Base-by-base conservation (phyloP, 1,284 basidiomycete species). In the Malassezia psittaci region DNA sequence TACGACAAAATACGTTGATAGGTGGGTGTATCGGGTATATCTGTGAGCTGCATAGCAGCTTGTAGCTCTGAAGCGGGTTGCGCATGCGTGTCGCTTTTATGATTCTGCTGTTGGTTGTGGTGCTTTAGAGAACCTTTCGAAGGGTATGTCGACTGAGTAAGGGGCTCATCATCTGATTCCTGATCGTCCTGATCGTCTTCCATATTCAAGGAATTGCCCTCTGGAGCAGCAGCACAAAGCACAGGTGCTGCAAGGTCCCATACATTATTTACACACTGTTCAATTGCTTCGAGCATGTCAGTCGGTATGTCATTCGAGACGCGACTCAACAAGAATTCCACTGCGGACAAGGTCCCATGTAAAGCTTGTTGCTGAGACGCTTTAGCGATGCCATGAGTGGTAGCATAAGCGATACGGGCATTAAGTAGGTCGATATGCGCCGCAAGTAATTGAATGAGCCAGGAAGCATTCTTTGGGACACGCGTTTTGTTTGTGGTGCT, bases 1-100 rank as follows among this genome's bases (percentile, higher is more conserved):
- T 74, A 76, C 7, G 67, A 70, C 6, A 76, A 52, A 46, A 76
- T 70, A 24, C 74, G 65, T 51, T 76, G 74, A 44, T 72, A 67
- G 52, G 67, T 68, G 16, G 71, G 68, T 3, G 61, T 62, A 24
- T 24, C 35, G 37, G 40, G 35, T 37, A 41, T 59, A 6, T 52
- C 53, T 35, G 63, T 66, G 6, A 65, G 52, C 5, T 54, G 59
- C 53, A 71, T 64, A 1, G 71, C 69, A 3, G 64, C 54, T 8
- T 64, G 64, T 11, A 66, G 67, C 51, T 64, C 62, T 38, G 62
- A 61, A 13, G 56, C 48, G 16, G 62, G 64, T 42, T 48, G 50
- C 6, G 34, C 34, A 24, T 51, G 50, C 11, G 47, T 55, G 13
- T 34, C 48, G 33, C 12, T 18, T 42, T 2, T 42, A 7, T 29